Evolutionary conservation across 2,329 filamentous ascomycete species (phyloP), one percentile per base, ranked within the genome.

Genomic region (Trichoderma pleuroti): DNA sequence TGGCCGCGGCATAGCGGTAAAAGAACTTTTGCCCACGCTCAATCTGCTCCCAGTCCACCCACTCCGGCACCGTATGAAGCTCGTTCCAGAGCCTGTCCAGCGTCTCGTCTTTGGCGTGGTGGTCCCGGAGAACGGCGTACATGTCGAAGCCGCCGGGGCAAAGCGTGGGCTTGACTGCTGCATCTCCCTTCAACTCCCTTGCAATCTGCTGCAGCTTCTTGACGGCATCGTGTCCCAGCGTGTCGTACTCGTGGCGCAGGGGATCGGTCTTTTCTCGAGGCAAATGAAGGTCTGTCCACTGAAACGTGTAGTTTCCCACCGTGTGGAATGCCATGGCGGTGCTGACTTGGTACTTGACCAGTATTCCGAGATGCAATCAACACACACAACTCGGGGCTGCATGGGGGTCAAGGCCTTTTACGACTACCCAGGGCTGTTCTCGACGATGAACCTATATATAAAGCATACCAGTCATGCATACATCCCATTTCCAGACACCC

Each of bases 11-110:
- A 75, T 92, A 92, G 7, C 90, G 85, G 75, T 91, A 92, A 87
- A 91, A 80, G 72, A 81, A 78, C 18, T 89, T 85, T 75, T 92
- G 90, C 0, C 89, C 90, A 73, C 90, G 82, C 68, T 84, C 81
- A 30, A 92, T 87, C 75, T 91, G 89, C 1, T 82, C 84, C 90
- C 90, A 92, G 72, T 91, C 86, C 0, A 92, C 90, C 89, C 89
- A 91, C 0, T 84, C 82, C 0, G 90, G 90, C 4, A 91, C 82
- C 0, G 83, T 86, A 63, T 87, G 87, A 32, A 90, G 82, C 72
- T 91, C 82, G 2, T 79, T 77, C 89, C 89, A 91, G 7, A 92
- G 79, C 62, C 83, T 26, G 14, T 39, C 7, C 3, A 76, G 81
- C 62, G 84, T 83, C 4, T 65, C 63, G n/a, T 74, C 69, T 10